Conservation (phyloP, 2,329 filamentous ascomycete species). For the Xylariaceae sp. region DNA sequence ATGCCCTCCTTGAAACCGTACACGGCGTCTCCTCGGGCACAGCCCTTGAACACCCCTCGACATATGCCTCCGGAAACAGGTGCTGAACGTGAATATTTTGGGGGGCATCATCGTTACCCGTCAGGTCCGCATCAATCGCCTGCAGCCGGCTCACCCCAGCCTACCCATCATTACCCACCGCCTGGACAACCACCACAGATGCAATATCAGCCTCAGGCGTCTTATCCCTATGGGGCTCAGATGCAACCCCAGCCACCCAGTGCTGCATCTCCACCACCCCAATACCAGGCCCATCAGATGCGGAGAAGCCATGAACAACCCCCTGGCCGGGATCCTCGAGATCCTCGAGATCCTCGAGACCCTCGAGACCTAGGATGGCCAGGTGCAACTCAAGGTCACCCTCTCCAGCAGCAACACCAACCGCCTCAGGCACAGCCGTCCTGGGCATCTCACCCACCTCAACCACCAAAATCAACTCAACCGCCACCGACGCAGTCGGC, state of each 20-base stretch:
- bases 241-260: slow-evolving; percentile 37
- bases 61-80: slow-evolving; percentile 39
- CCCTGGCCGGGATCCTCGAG: slow-evolving; percentile 23
- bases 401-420: slow-evolving; percentile 29
- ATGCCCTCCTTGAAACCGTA: slow-evolving; percentile 55
- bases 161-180: slow-evolving; percentile 41
- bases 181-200: slow-evolving; percentile 33
- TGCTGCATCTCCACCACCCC: slow-evolving; percentile 49
- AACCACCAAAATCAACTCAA: slow-evolving; percentile 30
- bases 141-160: slow-evolving; percentile 44
- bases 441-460: slow-evolving; percentile 34
- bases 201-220: slow-evolving; percentile 39
- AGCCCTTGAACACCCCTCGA: slow-evolving; percentile 42
- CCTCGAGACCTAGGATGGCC: slow-evolving; percentile 34
- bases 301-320: slow-evolving; percentile 42
- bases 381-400: slow-evolving; percentile 23
- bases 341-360: slow-evolving; percentile 28
- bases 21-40: slow-evolving; percentile 47
- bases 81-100: slow-evolving; percentile 43
- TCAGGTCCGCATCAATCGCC: slow-evolving; percentile 28
- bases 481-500: slow-evolving; percentile 31
- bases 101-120: slow-evolving; percentile 30
- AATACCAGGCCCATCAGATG: slow-evolving; percentile 47
- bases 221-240: slow-evolving; percentile 40
- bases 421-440: slow-evolving; percentile 26